These are phyloP conservation scores for Myxozyma melibiosi DNA, from an alignment of 805 yeast genomes.

Conservation along the genomic window DNA sequence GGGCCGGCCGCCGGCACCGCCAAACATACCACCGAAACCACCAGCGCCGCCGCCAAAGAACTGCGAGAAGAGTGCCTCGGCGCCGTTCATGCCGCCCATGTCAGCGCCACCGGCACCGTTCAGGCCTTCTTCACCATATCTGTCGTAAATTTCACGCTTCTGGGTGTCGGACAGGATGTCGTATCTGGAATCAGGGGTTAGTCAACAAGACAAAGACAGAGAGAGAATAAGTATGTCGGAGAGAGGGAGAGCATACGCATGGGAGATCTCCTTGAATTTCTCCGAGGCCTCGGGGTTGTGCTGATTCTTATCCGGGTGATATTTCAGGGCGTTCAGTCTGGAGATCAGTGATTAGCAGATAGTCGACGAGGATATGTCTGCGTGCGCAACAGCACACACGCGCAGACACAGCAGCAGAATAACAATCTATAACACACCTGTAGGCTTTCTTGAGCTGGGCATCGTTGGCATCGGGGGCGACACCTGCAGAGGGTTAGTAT, in stretches of 20 bases:
- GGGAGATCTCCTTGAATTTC: constrained; percentile 88
- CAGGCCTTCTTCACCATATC: constrained; percentile 91
- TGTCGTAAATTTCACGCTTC: constrained; percentile 87
- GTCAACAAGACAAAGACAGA: constrained; percentile 51
- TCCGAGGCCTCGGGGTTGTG: constrained; percentile 80
- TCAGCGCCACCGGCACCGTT: constrained; percentile 72
- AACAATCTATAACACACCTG: constrained; percentile 35
- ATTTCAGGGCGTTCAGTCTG: constrained; percentile 67
- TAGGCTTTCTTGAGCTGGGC: constrained; percentile 75
- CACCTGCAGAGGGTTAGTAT: constrained; percentile 40
- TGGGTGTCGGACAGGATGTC: constrained; percentile 85
- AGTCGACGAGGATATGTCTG: too few relatives aligned
- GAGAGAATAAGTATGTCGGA: neutral
- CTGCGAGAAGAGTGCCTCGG: constrained; percentile 75
- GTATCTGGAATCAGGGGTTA: constrained; percentile 40
- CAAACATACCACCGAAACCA: constrained; percentile 46
- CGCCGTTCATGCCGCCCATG: constrained; percentile 68
- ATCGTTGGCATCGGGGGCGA: constrained; percentile 55
- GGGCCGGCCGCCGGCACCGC: constrained; percentile 42
- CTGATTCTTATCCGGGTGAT: constrained; percentile 85
- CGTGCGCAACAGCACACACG: too few relatives aligned
- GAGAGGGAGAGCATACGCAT: constrained; percentile 51
- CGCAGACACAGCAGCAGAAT: neutral
- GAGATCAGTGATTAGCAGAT: neutral
- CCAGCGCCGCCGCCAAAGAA: constrained; percentile 79